These are phyloP conservation scores for Flaveria trinervia DNA, from an alignment of 129 eudicot genomes.

Conservation along the genomic window DNA sequence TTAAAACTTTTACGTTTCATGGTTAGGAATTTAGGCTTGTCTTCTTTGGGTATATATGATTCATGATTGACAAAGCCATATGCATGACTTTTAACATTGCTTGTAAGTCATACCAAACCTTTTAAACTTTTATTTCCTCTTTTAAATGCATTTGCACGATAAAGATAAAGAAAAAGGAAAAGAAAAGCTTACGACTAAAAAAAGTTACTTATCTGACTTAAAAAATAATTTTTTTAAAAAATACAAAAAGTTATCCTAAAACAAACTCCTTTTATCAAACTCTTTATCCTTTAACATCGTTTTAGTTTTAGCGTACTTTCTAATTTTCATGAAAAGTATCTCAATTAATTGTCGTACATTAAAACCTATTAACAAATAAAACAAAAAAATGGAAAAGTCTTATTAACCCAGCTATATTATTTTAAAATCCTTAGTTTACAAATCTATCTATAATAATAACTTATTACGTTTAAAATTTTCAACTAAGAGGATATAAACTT, in stretches of 20 bases:
- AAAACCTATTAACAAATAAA: too few species aligned
- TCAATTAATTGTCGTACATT: too few species aligned
- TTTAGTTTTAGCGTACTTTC: too few species aligned
- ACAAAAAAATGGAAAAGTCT: too few species aligned
- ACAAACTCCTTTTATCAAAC: not conserved
- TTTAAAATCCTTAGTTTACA: too few species aligned
- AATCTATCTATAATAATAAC: too few species aligned
- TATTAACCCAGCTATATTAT: too few species aligned
- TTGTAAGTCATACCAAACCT: conserved; percentile 4
- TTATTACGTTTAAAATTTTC: too few species aligned
- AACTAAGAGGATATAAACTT: too few species aligned
- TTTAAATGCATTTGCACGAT: conserved; percentile 9
- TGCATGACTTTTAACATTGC: conserved; percentile 13
- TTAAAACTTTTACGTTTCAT: too few species aligned
- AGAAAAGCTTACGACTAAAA: not conserved
- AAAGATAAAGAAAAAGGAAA: not conserved
- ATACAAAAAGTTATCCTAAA: not conserved
- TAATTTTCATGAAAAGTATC: too few species aligned
- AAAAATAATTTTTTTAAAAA: not conserved
- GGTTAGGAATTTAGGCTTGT: too few species aligned
- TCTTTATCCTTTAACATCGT: not conserved
- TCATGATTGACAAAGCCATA: not conserved
- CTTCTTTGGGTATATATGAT: not conserved
- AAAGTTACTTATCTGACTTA: not conserved
- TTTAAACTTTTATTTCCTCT: not conserved